These are phyloP conservation scores for Thozetella sp. DNA, from an alignment of 495 filamentous ascomycete species.

Conservation along the genomic window DNA sequence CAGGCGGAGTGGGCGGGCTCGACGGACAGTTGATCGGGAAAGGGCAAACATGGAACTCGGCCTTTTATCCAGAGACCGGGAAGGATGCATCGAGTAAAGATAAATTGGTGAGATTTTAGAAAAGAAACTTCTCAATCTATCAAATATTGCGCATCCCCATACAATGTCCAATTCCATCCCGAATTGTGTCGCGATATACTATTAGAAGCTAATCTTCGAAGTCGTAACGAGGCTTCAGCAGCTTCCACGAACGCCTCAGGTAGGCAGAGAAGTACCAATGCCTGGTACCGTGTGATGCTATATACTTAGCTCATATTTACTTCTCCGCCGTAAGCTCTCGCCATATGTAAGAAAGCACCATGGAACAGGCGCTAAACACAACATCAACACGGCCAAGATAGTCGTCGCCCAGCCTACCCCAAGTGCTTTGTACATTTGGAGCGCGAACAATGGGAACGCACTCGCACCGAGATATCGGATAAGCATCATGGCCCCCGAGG, in stretches of 20 bases:
- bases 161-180: too few relatives aligned
- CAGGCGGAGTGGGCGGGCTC: conserved; percentile 28
- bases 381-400: conserved; percentile 49
- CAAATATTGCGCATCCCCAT: too few relatives aligned
- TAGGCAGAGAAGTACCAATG: too few relatives aligned
- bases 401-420: conserved; percentile 53
- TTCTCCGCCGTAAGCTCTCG: conserved; percentile 25
- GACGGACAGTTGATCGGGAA: conserved; percentile 16
- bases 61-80: too few relatives aligned
- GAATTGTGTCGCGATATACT: too few relatives aligned
- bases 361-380: conserved; percentile 52
- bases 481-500: conserved; percentile 7
- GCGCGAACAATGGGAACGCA: conserved; percentile 54
- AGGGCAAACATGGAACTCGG: neutral
- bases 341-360: conserved; percentile 35
- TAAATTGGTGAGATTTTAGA: too few relatives aligned
- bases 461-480: conserved; percentile 22
- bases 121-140: too few relatives aligned
- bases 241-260: too few relatives aligned
- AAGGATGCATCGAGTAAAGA: too few relatives aligned
- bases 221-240: too few relatives aligned
- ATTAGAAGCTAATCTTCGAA: too few relatives aligned
- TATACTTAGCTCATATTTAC: neutral
- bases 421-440: conserved; percentile 53
- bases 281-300: too few relatives aligned